Evolutionary conservation across 331 rosid genomes (phyloP).

Genomic region (Phaseolus coccineus): DNA sequence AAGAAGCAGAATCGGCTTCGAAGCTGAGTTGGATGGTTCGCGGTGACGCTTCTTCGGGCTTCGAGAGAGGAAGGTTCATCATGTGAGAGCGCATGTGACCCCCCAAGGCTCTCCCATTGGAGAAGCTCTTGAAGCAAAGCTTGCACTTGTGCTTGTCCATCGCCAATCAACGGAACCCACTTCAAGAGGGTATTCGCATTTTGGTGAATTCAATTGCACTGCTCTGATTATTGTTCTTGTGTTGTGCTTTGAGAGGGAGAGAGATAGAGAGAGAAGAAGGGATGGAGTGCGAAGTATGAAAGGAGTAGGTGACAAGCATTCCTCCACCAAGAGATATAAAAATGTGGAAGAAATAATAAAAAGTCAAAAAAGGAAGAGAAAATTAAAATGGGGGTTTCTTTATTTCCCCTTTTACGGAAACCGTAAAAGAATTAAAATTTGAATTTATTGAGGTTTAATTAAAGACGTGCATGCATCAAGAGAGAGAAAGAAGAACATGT

Average conservation of each 20-base stretch:
- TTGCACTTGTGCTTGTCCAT: slow-evolving; percentile 92
- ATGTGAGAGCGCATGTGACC: slow-evolving; percentile 97
- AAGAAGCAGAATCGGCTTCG: slow-evolving; percentile 63
- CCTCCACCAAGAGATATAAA: slow-evolving; percentile 69
- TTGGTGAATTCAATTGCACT: neutral
- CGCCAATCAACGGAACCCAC: neutral
- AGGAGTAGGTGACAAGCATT: slow-evolving; percentile 87
- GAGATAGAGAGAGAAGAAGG: slow-evolving; percentile 33
- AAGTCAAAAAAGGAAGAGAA: neutral
- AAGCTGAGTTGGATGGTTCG: slow-evolving; percentile 50
- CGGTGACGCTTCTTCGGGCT: slow-evolving; percentile 45
- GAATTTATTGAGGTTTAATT: slow-evolving; percentile 45
- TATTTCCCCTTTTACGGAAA: neutral
- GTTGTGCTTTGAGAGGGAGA: slow-evolving; percentile 25
- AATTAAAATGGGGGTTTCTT: neutral
- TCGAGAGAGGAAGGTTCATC: slow-evolving; percentile 66
- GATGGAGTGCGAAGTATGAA: slow-evolving; percentile 53
- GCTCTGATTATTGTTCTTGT: too few relatives aligned
- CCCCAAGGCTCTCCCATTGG: slow-evolving; percentile 92
- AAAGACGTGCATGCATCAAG: slow-evolving; percentile 57
- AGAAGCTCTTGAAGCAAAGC: slow-evolving; percentile 76
- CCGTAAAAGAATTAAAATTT: slow-evolving; percentile 41
- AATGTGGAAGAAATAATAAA: slow-evolving; percentile 10
- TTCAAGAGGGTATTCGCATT: slow-evolving; percentile 44
- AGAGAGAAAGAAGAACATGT: slow-evolving; percentile 57